Evolutionary conservation across 75 land plant species (phyloP), one percentile per base, ranked within the genome.

Genomic region (Azolla pinnata): DNA sequence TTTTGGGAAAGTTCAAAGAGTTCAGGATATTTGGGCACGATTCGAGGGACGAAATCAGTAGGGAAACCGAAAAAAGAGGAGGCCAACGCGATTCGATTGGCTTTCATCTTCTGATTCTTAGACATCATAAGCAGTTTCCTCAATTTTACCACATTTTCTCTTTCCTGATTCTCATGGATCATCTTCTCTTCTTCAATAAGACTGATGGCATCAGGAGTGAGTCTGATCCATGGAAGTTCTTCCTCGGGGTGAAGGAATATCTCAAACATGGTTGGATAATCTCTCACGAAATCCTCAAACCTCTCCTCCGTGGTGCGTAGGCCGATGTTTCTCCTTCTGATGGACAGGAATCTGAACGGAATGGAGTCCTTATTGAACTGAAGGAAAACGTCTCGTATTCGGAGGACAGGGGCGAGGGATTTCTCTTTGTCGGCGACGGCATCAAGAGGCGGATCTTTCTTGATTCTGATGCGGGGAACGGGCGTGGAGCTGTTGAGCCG

Each of bases 41-140:
- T 1, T 9, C 29, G 44, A 19, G 59, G 49, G 19, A 50, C 56
- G 32, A 69, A 79, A 32, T 81, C 74, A 12, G 66, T n/a, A 2
- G 92, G 88, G 30, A 87, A 67, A 33, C 88, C 88, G 44, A 87
- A 38, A 29, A 81, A 84, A 75, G 78, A 73, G 32, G 54, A 61
- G 30, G 79, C 44, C 20, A 62, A 29, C 19, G 78, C 67, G 53
- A 87, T 18, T 10, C 67, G 2, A 17, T 14, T 26, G 0, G 85
- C 29, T 0, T 75, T 79, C 18, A 87, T 28, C 44, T 51, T 48
- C 26, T 76, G 60, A 17, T 31, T 61, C 28, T 68, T 60, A 7
- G 71, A 24, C 20, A 87, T 29, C 92, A 87, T 87, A 31, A 87
- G 67, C 28, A 87, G 51, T 64, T 71, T 75, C 47, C 83, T 46